Evolutionary conservation across 1,139 yeast species (phyloP).

Genomic region (Blastobotrys serpentis): DNA sequence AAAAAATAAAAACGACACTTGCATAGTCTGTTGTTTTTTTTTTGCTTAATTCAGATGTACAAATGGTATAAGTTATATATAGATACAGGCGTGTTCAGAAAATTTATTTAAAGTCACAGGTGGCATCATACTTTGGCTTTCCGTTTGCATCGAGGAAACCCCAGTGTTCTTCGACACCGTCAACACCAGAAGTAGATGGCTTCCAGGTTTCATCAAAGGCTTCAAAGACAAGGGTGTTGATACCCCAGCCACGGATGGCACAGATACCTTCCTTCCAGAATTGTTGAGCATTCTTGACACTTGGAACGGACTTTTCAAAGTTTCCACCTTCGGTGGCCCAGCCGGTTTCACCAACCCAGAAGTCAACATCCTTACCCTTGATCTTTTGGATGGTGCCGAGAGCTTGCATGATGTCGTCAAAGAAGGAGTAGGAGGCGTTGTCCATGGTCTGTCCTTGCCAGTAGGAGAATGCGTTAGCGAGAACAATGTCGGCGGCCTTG

Average conservation of each 20-base stretch:
- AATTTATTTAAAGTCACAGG: constrained; percentile 12
- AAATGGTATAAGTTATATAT: not conserved
- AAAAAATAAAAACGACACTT: too few species aligned
- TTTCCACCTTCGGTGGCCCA: constrained; percentile 92
- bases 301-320: constrained; percentile 54
- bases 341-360: constrained; percentile 99
- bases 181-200: constrained; percentile 78
- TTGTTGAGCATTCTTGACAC: constrained; percentile 66
- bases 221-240: constrained; percentile 88
- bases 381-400: constrained; percentile 78
- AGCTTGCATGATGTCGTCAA: constrained; percentile 96
- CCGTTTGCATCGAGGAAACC: constrained; percentile 71
- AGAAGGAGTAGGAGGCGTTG: constrained; percentile 84
- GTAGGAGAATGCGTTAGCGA: constrained; percentile 94
- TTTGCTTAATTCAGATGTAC: not conserved
- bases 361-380: constrained; percentile 79
- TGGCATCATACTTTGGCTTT: constrained; percentile 36
- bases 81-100: too few species aligned
- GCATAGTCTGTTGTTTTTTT: too few species aligned
- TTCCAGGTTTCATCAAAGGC: constrained; percentile 96
- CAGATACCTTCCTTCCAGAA: constrained; percentile 89
- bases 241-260: constrained; percentile 93
- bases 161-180: constrained; percentile 89
- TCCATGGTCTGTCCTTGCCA: constrained; percentile 93
- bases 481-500: constrained; percentile 75